phyloP scores from a whole-genome alignment of 257 asterid genomes.

The Solanum corneliomulleri region DNA sequence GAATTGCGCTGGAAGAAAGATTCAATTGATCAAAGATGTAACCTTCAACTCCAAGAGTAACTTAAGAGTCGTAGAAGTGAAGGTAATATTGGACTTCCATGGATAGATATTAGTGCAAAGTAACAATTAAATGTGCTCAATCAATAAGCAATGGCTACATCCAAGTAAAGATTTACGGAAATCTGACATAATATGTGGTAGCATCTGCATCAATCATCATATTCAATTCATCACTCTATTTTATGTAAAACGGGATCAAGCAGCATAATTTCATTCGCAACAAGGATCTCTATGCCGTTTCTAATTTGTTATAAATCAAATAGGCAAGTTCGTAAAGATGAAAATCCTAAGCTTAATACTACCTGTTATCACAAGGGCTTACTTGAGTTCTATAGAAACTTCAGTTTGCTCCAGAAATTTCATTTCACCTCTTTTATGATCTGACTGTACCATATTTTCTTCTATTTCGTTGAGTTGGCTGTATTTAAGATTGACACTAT shows the following conservation, averaged over 20 bases:
- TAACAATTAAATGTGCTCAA: not conserved
- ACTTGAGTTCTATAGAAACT: not conserved
- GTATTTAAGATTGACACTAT: not conserved
- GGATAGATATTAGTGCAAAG: not conserved
- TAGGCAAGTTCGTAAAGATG: not conserved
- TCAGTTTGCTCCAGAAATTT: not conserved
- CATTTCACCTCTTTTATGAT: not conserved
- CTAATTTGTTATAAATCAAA: not conserved
- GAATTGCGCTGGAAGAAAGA: constrained; percentile 3
- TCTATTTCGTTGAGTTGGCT: not conserved
- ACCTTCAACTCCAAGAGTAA: constrained; percentile 8
- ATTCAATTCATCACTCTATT: not conserved
- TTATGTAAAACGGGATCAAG: not conserved
- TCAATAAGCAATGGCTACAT: not conserved
- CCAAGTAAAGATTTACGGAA: not conserved
- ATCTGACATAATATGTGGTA: not conserved
- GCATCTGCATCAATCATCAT: not conserved
- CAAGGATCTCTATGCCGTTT: not conserved
- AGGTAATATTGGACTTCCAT: not conserved
- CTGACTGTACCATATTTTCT: not conserved
- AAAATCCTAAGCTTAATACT: not conserved
- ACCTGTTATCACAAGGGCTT: not conserved
- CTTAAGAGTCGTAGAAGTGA: constrained; percentile 12
- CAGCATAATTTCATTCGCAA: not conserved
- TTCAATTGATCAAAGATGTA: constrained; percentile 13